Base-by-base conservation (phyloP, 352 stramenopile species). In the Aphanomyces astaci region DNA sequence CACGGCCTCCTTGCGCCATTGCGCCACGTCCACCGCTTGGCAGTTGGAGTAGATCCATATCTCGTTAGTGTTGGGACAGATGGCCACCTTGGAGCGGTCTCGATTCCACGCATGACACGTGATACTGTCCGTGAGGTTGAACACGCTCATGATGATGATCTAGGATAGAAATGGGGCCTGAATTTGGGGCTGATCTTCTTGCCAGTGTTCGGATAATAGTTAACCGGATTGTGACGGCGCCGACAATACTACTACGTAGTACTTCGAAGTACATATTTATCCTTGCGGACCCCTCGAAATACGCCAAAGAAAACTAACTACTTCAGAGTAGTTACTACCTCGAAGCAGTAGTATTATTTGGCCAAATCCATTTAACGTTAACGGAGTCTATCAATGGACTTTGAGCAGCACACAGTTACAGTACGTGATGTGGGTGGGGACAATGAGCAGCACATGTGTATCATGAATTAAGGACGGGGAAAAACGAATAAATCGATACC, bases 31-130 rank as follows among this genome's bases (percentile, higher is more conserved):
- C 0, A 78, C 51, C 40, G 81, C 72, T 43, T 89, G 84, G 73
- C 87, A 95, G 64, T 84, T 84, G 54, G 84, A 88, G 76, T 89
- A 97, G 75, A 97, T 96, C 82, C 89, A 94, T 72, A 97, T 94
- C 69, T 96, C 87, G 75, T 96, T 97, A 66, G 84, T 84, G 78
- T 97, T 97, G 31, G 91, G 88, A 75, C 86, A 94, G n/a, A 97
- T 78, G 55, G 91, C 91, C 33, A 97, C 67, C 72, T 95, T 94
- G 45, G 86, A 89, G 46, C 84, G 82, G 74, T 97, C 89, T 49
- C 84, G 86, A 76, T 96, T 96, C 90, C 90, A 97, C 36, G 89
- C 87, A 76, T 97, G 89, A 82, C 87, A 96, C 63, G 90, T 89
- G 71, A 97, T 95, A 70, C 81, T 80, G 69, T 90, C 80, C 9